Conservation (phyloP, 345 rosid species). For the Eucalyptus dawsonii region DNA sequence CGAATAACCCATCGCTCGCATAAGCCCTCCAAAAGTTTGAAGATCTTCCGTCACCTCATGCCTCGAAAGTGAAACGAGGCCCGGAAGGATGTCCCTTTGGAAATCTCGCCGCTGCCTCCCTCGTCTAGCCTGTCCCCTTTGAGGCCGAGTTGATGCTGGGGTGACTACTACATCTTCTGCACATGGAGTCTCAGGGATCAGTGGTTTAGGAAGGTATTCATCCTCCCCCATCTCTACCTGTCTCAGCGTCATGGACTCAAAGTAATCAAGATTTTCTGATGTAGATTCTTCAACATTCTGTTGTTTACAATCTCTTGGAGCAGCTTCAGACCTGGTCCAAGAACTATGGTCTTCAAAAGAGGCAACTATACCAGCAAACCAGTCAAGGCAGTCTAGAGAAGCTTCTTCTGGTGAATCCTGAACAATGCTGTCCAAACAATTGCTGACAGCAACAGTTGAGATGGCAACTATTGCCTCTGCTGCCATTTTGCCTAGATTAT, state of each 20-base stretch:
- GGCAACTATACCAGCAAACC: constrained; percentile 67
- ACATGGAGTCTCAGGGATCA: constrained; percentile 43
- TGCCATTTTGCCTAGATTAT: constrained; percentile 38
- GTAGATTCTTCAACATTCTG: constrained; percentile 20
- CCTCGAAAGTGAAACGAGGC: constrained; percentile 75
- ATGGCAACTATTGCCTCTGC: constrained; percentile 77
- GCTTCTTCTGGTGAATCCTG: constrained; percentile 16
- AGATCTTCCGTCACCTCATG: constrained; percentile 90
- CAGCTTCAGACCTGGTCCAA: constrained; percentile 26
- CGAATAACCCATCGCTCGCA: constrained; percentile 63
- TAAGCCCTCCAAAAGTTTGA: constrained; percentile 80
- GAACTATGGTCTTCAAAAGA: constrained; percentile 35
- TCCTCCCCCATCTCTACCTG: constrained; percentile 53
- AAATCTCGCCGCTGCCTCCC: constrained; percentile 95
- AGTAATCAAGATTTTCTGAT: constrained; percentile 55
- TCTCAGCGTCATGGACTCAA: constrained; percentile 71
- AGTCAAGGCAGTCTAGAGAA: constrained; percentile 34
- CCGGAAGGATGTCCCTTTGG: constrained; percentile 97
- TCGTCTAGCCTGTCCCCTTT: constrained; percentile 75
- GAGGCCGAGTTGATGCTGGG: constrained; percentile 26
- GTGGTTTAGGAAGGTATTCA: constrained; percentile 80
- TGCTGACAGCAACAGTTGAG: constrained; percentile 16
- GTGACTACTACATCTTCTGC: constrained; percentile 30
- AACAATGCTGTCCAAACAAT: constrained; percentile 14
- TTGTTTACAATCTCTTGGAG: constrained; percentile 7